These are phyloP conservation scores for Puccinellia tenuiflora DNA, from an alignment of 176 grass and related monocot species.

Conservation along the genomic window DNA sequence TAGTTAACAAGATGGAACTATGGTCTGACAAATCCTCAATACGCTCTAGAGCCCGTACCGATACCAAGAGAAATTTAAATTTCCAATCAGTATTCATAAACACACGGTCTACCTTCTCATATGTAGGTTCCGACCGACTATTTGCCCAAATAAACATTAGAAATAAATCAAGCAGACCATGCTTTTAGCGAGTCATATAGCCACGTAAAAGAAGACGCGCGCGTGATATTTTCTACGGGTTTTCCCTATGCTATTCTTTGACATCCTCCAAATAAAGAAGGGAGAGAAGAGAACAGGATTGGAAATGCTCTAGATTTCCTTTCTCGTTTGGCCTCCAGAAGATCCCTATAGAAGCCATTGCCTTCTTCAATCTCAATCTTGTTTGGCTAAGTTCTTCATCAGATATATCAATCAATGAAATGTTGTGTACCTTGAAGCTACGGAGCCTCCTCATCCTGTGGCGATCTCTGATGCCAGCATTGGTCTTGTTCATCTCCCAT, in stretches of 20 bases:
- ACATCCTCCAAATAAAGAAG: constrained; percentile 29
- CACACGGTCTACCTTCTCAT: too few relatives aligned
- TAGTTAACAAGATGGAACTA: too few relatives aligned
- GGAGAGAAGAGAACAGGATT: not conserved
- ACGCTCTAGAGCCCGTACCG: too few relatives aligned
- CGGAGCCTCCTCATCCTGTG: constrained; percentile 32
- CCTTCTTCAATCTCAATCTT: not conserved
- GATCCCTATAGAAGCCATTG: not conserved
- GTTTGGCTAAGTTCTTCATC: not conserved
- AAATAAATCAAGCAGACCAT: not conserved
- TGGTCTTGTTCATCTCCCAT: constrained; percentile 24
- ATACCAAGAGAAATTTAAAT: too few relatives aligned
- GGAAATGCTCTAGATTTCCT: not conserved
- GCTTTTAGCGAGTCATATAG: not conserved
- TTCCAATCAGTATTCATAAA: too few relatives aligned
- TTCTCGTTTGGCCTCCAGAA: not conserved
- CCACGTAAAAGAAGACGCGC: not conserved
- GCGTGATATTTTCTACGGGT: not conserved
- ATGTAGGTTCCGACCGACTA: too few relatives aligned
- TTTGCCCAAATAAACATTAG: too few relatives aligned
- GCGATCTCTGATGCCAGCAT: not conserved
- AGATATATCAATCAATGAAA: not conserved
- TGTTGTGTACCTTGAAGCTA: constrained; percentile 33
- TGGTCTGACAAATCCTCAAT: too few relatives aligned
- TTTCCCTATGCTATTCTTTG: not conserved